A percentile compares a stretch with the other conserved stretches of the same genome.
Evolutionary conservation across 1,139 yeast species (phyloP).

Genomic region (Hemisphaericaspora xylanilytica): DNA sequence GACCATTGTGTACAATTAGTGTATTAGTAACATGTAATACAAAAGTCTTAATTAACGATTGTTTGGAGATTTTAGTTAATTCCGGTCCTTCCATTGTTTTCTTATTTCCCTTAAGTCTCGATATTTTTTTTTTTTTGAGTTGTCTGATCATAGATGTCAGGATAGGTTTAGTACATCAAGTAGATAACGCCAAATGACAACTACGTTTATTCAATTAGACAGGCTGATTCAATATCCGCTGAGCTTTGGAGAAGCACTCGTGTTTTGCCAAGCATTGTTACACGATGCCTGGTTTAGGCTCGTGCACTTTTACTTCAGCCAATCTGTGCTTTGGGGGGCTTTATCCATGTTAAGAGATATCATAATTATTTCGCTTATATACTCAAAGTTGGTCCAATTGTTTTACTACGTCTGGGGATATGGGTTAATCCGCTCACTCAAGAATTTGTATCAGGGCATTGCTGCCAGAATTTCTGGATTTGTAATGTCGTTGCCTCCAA

Average conservation of each 20-base stretch:
- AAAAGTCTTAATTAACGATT: too few relatives aligned
- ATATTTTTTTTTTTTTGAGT: too few relatives aligned
- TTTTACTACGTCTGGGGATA: slow-evolving; percentile 30
- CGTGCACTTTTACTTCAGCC: slow-evolving; percentile 10
- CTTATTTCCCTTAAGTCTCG: too few relatives aligned
- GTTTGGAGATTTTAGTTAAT: too few relatives aligned
- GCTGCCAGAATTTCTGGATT: slow-evolving; percentile 22
- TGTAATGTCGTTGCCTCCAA: slow-evolving; percentile 51
- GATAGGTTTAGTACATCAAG: too few relatives aligned
- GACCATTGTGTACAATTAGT: slow-evolving; percentile 1
- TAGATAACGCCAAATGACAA: not conserved
- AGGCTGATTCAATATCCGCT: not conserved
- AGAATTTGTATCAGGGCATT: slow-evolving; percentile 10
- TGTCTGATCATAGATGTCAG: too few relatives aligned
- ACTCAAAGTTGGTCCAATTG: slow-evolving; percentile 12
- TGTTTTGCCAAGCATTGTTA: not conserved
- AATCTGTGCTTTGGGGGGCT: slow-evolving; percentile 14
- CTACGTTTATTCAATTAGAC: not conserved
- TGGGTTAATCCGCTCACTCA: slow-evolving; percentile 34
- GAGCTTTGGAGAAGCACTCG: not conserved
- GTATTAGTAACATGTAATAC: not conserved
- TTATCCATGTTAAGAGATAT: slow-evolving; percentile 25
- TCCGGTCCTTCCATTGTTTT: too few relatives aligned
- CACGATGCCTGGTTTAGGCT: slow-evolving; percentile 2
- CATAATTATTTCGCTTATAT: slow-evolving; percentile 20